Evolutionary conservation across 148 eudicot species (phyloP).

Genomic region (Vaccinium vitisidaea): DNA sequence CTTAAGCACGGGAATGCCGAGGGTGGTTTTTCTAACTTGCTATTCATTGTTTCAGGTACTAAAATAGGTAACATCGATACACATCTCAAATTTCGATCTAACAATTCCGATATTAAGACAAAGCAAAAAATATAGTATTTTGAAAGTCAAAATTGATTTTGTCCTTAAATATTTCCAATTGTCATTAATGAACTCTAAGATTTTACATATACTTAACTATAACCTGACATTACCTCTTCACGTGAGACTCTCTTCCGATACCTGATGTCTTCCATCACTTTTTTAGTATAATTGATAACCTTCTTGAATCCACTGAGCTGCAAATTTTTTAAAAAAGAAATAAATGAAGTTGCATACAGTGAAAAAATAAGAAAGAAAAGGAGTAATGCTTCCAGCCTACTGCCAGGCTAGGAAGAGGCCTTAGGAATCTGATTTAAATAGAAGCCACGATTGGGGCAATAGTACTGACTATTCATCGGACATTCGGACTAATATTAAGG

Average conservation of each 20-base stretch:
- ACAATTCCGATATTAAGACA: neutral
- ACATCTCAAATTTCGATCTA: neutral
- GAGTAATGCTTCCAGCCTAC: neutral
- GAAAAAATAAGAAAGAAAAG: neutral
- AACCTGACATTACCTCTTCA: constrained; percentile 67
- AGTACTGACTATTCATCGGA: neutral
- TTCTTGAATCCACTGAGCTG: constrained; percentile 99
- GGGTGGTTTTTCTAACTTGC: too few relatives aligned
- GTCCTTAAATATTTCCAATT: neutral
- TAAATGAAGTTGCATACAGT: neutral
- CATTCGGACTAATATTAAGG: neutral
- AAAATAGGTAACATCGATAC: neutral
- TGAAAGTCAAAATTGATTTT: neutral
- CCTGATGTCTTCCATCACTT: constrained; percentile 74
- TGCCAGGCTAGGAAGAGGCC: neutral
- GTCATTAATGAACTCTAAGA: neutral
- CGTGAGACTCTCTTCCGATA: constrained; percentile 83
- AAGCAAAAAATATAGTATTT: neutral
- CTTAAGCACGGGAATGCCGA: too few relatives aligned
- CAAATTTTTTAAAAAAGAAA: constrained; percentile 19
- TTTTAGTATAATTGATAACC: constrained; percentile 88
- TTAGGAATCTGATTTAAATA: neutral
- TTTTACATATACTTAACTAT: neutral
- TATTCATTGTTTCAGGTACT: neutral
- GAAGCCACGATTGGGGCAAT: neutral